Evolutionary conservation across 2,329 filamentous ascomycete genomes (phyloP).

Genomic region (Tolypocladium paradoxum): DNA sequence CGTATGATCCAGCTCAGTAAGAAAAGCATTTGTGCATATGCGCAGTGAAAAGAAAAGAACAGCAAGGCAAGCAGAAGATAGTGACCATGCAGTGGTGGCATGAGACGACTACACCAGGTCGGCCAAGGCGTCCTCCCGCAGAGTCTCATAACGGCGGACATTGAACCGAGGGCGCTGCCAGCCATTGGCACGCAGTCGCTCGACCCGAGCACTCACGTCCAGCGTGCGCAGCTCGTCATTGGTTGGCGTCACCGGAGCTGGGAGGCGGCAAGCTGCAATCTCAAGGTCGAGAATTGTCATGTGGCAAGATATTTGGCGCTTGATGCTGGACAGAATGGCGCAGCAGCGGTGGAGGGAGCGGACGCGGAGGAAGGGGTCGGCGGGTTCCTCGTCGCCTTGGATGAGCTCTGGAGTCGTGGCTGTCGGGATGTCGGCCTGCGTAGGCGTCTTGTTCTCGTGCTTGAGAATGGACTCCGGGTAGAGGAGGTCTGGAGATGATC

Average conservation of each 20-base stretch:
- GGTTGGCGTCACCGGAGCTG: slow-evolving; percentile 8
- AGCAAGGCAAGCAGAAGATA: not conserved
- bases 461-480: slow-evolving; percentile 11
- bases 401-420: slow-evolving; percentile 5
- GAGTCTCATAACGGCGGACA: slow-evolving; percentile 37
- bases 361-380: slow-evolving; percentile 28
- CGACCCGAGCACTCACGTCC: slow-evolving; percentile 40
- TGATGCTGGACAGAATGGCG: slow-evolving; percentile 35
- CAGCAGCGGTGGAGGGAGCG: slow-evolving; percentile 38
- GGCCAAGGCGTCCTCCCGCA: slow-evolving; percentile 39
- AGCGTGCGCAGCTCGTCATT: slow-evolving; percentile 25
- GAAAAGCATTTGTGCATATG: not conserved
- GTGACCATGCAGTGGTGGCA: not conserved
- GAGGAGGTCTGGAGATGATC: slow-evolving; percentile 8
- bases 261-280: slow-evolving; percentile 15
- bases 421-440: not conserved
- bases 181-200: slow-evolving; percentile 39
- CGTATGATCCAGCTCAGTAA: not conserved
- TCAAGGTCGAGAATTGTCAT: slow-evolving; percentile 33
- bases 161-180: slow-evolving; percentile 49
- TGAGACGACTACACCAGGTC: slow-evolving; percentile 27
- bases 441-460: not conserved
- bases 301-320: slow-evolving; percentile 37
- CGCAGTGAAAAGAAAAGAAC: not conserved
- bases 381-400: slow-evolving; percentile 7